Evolutionary conservation across 225 moss, liverwort and hornwort species (phyloP), one percentile per base, ranked within the genome.

Genomic region (Sphagnum contortum): DNA sequence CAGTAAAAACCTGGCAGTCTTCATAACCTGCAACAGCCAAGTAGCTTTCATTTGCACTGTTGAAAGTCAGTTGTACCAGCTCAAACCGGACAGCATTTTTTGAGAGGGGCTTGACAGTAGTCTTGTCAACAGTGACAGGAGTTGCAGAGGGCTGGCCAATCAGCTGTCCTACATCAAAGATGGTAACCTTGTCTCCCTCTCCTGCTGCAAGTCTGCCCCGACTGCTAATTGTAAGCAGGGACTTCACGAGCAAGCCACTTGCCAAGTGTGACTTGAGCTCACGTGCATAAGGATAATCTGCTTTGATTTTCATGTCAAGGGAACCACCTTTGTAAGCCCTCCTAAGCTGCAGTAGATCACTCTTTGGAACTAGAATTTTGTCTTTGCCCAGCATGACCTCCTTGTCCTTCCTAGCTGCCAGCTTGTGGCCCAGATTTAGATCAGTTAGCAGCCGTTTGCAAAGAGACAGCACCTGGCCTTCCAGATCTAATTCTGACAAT

Each of bases 281-380:
- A 66, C 98, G 88, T 45, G 91, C 93, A 81, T 91, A 93, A n/a
- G 98, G 82, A 69, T 99, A 99, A 71, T 99, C 98, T 3, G 98
- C 94, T 77, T 99, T 99, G 49, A 93, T 99, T 77, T 99, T 99
- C 98, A 93, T 99, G 71, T 99, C 98, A 79, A 99, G 65, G 50
- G 89, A 93, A 60, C 98, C 98, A 66, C 93, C 93, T 80, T 99
- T 99, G 74, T 99, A 93, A 54, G 93, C 91, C 80, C 93, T 91
- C 75, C 93, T 93, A 54, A 99, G 80, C 75, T 99, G 93, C 60
- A 99, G 80, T 64, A 95, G 74, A 66, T 99, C 98, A 65, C 74
- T 81, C 75, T 91, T 91, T 4, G 82, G 66, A 73, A 65, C 84
- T 46, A 93, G 64, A 50, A 86, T 57, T 71, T 74, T 85, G 57